Conservation (phyloP, 257 asterid genomes). For the Misopates orontium region DNA sequence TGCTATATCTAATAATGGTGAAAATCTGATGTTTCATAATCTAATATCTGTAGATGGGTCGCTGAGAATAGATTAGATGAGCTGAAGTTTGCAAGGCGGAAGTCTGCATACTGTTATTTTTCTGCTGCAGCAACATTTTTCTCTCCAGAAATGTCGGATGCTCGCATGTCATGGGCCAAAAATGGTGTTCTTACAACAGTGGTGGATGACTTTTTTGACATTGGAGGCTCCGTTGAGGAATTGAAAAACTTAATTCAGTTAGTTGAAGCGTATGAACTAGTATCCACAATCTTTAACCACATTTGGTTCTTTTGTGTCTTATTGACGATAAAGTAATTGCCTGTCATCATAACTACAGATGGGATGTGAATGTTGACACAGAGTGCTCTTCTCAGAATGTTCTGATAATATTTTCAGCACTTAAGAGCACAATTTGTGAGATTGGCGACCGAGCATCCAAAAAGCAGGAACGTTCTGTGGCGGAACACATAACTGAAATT, state of each 20-base stretch:
- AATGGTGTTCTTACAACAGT: constrained; percentile 80
- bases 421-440: constrained; percentile 57
- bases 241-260: constrained; percentile 60
- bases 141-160: constrained; percentile 73
- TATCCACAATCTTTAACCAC: constrained; percentile 16
- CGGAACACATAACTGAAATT: constrained; percentile 58
- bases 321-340: constrained; percentile 14
- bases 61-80: constrained; percentile 64
- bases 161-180: constrained; percentile 94
- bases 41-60: constrained; percentile 64
- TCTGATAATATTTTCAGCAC: constrained; percentile 67
- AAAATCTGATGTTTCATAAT: constrained; percentile 7
- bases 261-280: constrained; percentile 51
- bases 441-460: constrained; percentile 55
- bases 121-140: constrained; percentile 78
- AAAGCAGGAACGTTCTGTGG: constrained; percentile 60
- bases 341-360: constrained; percentile 45
- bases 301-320: not conserved
- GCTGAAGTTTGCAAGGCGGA: constrained; percentile 83
- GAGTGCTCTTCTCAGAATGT: constrained; percentile 66
- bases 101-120: constrained; percentile 83
- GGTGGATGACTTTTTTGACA: constrained; percentile 88
- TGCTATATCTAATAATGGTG: not conserved
- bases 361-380: constrained; percentile 60
- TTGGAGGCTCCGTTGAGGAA: constrained; percentile 84